Base-by-base conservation (phyloP, 1,284 basidiomycete species). In the Sparassis latifolia region DNA sequence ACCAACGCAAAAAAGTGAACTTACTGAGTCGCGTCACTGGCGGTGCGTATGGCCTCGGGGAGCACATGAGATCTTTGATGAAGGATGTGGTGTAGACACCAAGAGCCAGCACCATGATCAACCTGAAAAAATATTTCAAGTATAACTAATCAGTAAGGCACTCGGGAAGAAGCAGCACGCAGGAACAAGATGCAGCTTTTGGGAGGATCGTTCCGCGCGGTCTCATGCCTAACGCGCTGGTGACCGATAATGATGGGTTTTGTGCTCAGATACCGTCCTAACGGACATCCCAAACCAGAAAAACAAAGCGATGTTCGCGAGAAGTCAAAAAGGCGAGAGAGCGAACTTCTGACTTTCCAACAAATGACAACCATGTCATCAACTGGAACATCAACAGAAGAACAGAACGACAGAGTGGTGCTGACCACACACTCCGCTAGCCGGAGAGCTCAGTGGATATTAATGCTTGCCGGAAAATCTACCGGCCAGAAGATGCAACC, bases 11-110 rank as follows among this genome's bases (percentile, higher is more conserved):
- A 28, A n/a, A 10, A 4, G 35, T 20, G 29, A 3, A 75, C 84
- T 54, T 62, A 90, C 87, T 86, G 2, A 98, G 74, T 38, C 96
- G 80, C 5, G 85, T 86, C 4, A 97, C 89, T 0, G 95, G 95
- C 1, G 96, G 96, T 4, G 88, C 80, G 64, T 86, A 94, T 0
- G 96, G 96, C 33, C 96, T 75, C 9, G 96, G 95, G 0, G 92
- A 83, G 67, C 96, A 98, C 41, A 92, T 78, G 4, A 94, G 74
- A 62, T 99, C 96, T 69, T 96, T 97, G 52, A 87, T 67, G 54
- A 92, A 86, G 2, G 89, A 96, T 0, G 89, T 84, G 7, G 80
- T 66, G 69, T 92, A 97, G 33, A 92, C 91, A 5, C 93, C 93
- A 4, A 87, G 72, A 0, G 86, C 87, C 4, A 94, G 78, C 2